Percentiles rank a stretch among this genome's conserved stretches.
Evolutionary conservation across 2,329 filamentous ascomycete genomes (phyloP).

Genomic region (Ceratocystis papillata): DNA sequence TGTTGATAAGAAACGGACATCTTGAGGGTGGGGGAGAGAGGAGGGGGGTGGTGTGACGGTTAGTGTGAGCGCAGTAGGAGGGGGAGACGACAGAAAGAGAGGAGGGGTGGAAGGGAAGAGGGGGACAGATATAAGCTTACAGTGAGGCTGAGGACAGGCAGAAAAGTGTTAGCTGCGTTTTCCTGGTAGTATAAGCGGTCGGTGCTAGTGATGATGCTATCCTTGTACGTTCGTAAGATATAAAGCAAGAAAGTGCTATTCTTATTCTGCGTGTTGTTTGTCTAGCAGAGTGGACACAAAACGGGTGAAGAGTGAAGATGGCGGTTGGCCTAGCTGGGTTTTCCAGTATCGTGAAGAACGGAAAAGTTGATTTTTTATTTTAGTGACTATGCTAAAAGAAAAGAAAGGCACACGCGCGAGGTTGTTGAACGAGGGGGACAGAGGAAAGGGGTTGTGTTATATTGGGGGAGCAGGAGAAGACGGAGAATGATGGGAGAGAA

Average conservation of each 20-base stretch:
- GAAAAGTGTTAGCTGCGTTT: background rate
- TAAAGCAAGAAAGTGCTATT: too few species aligned
- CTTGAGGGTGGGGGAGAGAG: background rate
- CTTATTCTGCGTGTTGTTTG: too few species aligned
- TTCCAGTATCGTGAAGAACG: background rate
- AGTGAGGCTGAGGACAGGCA: background rate
- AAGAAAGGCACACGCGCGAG: background rate
- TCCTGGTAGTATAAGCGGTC: too few species aligned
- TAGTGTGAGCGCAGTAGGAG: background rate
- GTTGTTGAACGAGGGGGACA: background rate
- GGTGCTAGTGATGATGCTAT: too few species aligned
- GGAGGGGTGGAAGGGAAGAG: background rate
- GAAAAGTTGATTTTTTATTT: background rate
- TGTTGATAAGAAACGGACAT: slow-evolving; percentile 23
- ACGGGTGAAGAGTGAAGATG: background rate
- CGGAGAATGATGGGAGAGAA: background rate
- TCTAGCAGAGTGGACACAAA: background rate
- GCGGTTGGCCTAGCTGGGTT: background rate
- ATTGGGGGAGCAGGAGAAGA: background rate
- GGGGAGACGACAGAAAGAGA: background rate
- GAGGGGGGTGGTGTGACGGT: background rate
- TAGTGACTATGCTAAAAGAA: slow-evolving; percentile 13
- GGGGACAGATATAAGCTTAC: background rate
- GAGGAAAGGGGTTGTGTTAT: background rate
- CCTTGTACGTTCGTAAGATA: too few species aligned